These are phyloP conservation scores for Pseudognaphalium luteoalbum DNA, from an alignment of 129 eudicot species.

Conservation along the genomic window DNA sequence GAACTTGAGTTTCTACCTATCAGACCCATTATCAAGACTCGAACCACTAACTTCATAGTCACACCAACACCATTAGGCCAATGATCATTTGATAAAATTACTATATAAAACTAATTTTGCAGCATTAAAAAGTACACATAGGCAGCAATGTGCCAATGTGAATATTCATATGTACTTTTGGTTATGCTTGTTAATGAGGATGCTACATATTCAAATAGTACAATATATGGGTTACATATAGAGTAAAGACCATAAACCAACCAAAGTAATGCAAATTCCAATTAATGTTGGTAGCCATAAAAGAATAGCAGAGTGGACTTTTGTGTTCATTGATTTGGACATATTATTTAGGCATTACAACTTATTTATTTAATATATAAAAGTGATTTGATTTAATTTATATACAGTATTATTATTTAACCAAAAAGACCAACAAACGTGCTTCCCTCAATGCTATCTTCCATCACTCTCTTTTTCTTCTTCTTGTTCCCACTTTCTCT, in stretches of 20 bases:
- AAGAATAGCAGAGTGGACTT: slow-evolving; percentile 4
- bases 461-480: slow-evolving; percentile 1
- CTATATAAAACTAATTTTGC: background rate
- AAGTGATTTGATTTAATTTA: too few relatives aligned
- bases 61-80: too few relatives aligned
- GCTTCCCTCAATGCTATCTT: slow-evolving; percentile 31
- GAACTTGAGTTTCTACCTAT: too few relatives aligned
- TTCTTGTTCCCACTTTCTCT: slow-evolving; percentile 26
- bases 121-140: background rate
- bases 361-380: too few relatives aligned
- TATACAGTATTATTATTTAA: too few relatives aligned
- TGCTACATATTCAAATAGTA: background rate
- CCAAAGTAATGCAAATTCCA: background rate
- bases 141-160: too few relatives aligned
- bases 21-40: too few relatives aligned
- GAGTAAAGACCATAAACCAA: background rate
- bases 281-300: slow-evolving; percentile 7
- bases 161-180: background rate
- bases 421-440: slow-evolving; percentile 17
- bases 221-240: background rate
- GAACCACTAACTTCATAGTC: too few relatives aligned
- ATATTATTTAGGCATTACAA: background rate
- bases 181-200: background rate
- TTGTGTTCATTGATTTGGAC: background rate
- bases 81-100: too few relatives aligned